These are phyloP conservation scores for Mycena haematopus DNA, from an alignment of 768 basidiomycete genomes.

Conservation along the genomic window DNA sequence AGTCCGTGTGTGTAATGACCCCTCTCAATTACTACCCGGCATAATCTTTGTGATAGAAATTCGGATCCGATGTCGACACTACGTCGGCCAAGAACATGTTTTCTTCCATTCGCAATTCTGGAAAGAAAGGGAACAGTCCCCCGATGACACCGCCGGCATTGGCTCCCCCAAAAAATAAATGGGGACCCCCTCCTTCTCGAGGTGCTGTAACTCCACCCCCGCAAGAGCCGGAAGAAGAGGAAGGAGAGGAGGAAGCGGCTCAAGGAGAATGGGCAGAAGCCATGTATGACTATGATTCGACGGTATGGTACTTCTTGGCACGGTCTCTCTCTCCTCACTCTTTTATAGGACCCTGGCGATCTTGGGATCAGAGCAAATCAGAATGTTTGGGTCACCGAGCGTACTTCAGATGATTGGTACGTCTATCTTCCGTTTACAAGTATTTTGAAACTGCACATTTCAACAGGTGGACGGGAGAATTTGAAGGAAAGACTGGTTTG, in stretches of 20 bases:
- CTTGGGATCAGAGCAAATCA: constrained; percentile 62
- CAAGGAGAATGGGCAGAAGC: constrained; percentile 80
- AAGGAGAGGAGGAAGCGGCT: constrained; percentile 41
- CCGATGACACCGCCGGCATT: constrained; percentile 50
- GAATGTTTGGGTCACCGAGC: constrained; percentile 67
- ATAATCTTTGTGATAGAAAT: constrained; percentile 49
- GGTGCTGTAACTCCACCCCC: constrained; percentile 38
- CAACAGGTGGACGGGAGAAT: constrained; percentile 73
- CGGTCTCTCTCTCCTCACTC: not conserved
- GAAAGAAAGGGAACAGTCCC: constrained; percentile 41
- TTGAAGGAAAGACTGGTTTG: constrained; percentile 62
- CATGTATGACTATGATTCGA: constrained; percentile 75
- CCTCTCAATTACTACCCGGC: not conserved
- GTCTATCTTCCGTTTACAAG: constrained; percentile 31
- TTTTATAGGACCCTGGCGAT: constrained; percentile 69
- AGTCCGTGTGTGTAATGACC: constrained; percentile 33
- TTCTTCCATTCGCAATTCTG: constrained; percentile 52
- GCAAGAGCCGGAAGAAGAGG: constrained; percentile 43
- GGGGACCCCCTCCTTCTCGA: constrained; percentile 57
- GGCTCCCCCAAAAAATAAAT: constrained; percentile 47
- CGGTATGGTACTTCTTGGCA: constrained; percentile 43
- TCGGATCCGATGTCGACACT: constrained; percentile 62
- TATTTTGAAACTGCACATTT: not conserved
- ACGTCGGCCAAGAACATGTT: constrained; percentile 55
- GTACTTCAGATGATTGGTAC: constrained; percentile 79